Base-by-base conservation (phyloP, 257 asterid species). In the Solanum bukasovii region DNA sequence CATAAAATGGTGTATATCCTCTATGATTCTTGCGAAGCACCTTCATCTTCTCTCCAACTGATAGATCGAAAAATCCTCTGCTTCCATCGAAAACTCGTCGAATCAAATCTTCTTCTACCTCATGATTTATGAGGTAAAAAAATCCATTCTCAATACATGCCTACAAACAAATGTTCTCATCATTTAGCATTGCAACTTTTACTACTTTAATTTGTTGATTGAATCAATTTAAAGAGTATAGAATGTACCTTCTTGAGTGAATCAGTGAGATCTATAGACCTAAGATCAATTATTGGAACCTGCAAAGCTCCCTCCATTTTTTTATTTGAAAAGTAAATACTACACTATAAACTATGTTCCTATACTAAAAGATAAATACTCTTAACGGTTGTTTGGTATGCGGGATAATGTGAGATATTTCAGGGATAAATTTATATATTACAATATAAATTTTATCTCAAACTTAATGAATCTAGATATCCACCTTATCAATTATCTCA, bases 1-100 rank as follows among this genome's bases (percentile, higher is more conserved):
- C 91, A 31, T 89, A 92, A 34, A 92, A 90, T 18, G 94, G 90
- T 2, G 95, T 86, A 88, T 94, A 93, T 33, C 95, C 96, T 83
- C 94, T 89, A 84, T 93, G 88, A 81, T 88, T 88, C 67, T 84
- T 91, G 35, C 89, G 92, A 86, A 81, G 68, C 74, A 92, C 70
- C 85, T 92, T 91, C 89, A 90, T 88, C 91, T 92, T 94, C 87
- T 93, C 93, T 71, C 87, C 92, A 67, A 83, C 20, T 25, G 94
- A 88, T 6, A 94, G 92, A 71, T 84, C 52, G 86, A 92, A 94
- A 89, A 94, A 93, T 20, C 27, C 46, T 67, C 74, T 88, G 89
- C 87, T 92, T 25, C 87, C 90, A 88, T 92, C 90, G 73, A 92
- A 89, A 87, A 92, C 93, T 83, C 87, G 86, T 33, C 59, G 84